Evolutionary conservation across 176 grass and related monocot genomes (phyloP).

Genomic region (Musa schizocarpa): DNA sequence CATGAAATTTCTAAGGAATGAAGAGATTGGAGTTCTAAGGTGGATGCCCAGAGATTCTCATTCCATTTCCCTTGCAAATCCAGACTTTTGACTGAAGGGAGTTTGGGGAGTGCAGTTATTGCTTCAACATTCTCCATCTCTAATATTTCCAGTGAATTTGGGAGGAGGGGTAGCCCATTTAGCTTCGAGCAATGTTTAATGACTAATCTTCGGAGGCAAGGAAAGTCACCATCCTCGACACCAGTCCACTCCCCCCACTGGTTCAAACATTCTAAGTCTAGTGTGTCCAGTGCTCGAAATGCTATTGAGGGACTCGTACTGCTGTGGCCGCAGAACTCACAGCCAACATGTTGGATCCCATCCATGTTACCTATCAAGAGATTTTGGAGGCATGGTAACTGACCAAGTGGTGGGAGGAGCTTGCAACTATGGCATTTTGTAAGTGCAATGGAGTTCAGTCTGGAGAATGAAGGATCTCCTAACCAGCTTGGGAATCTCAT

Average conservation of each 20-base stretch:
- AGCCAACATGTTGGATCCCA: constrained; percentile 9
- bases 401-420: constrained; percentile 33
- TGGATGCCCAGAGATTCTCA: neutral
- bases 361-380: constrained; percentile 19
- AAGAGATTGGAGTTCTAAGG: neutral
- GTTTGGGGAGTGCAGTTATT: neutral
- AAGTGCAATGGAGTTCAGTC: constrained; percentile 24
- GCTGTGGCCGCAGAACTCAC: constrained; percentile 9
- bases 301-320: neutral
- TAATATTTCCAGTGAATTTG: neutral
- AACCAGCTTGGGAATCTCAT: constrained; percentile 24
- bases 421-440: constrained; percentile 18
- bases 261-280: constrained; percentile 22
- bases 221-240: constrained; percentile 18
- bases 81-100: neutral
- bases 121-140: neutral
- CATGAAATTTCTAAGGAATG: neutral
- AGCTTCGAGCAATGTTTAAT: neutral
- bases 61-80: neutral
- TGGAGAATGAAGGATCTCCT: constrained; percentile 17
- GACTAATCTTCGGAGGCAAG: constrained; percentile 2
- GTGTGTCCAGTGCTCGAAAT: constrained; percentile 24
- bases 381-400: constrained; percentile 12
- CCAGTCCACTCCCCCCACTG: constrained; percentile 23
- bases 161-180: neutral